These are phyloP conservation scores for Pichia sp. DNA, from an alignment of 1,139 yeast species.

Conservation along the genomic window DNA sequence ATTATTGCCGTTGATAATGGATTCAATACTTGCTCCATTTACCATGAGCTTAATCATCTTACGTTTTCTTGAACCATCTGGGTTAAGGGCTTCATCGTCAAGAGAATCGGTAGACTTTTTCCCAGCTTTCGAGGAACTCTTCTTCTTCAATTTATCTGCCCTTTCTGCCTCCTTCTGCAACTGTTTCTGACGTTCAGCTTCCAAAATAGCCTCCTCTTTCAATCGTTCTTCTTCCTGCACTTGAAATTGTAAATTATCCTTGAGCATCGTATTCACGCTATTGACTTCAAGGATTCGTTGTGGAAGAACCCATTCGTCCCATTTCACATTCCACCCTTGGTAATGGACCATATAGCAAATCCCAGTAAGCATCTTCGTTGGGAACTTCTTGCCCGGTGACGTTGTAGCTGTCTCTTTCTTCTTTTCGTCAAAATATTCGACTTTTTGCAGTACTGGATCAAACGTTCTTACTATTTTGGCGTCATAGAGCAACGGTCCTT, in stretches of 20 bases:
- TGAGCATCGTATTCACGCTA: slow-evolving; percentile 60
- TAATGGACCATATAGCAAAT: slow-evolving; percentile 71
- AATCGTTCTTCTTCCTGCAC: slow-evolving; percentile 25
- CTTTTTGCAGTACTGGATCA: slow-evolving; percentile 40
- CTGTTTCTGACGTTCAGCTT: slow-evolving; percentile 4
- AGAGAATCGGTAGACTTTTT: no score
- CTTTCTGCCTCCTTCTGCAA: slow-evolving; percentile 1
- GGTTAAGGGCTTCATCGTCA: no score
- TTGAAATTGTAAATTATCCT: slow-evolving; percentile 53
- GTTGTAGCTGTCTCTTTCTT: slow-evolving; percentile 14
- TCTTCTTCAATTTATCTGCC: background rate
- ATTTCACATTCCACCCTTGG: slow-evolving; percentile 90
- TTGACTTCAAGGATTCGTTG: slow-evolving; percentile 63
- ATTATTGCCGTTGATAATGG: no score
- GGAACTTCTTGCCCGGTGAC: slow-evolving; percentile 33
- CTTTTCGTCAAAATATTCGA: slow-evolving; percentile 34
- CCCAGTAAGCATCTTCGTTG: slow-evolving; percentile 34
- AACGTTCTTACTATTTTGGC: slow-evolving; percentile 70
- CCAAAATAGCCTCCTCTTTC: slow-evolving; percentile 4
- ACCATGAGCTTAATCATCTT: no score
- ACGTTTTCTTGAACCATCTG: no score
- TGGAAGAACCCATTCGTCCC: slow-evolving; percentile 94
- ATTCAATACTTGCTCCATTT: no score
- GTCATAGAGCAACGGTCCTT: slow-evolving; percentile 86
- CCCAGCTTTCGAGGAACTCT: background rate